Base-by-base conservation (phyloP, 176 grass and related monocot genomes). In the Oryza rufipogon region DNA sequence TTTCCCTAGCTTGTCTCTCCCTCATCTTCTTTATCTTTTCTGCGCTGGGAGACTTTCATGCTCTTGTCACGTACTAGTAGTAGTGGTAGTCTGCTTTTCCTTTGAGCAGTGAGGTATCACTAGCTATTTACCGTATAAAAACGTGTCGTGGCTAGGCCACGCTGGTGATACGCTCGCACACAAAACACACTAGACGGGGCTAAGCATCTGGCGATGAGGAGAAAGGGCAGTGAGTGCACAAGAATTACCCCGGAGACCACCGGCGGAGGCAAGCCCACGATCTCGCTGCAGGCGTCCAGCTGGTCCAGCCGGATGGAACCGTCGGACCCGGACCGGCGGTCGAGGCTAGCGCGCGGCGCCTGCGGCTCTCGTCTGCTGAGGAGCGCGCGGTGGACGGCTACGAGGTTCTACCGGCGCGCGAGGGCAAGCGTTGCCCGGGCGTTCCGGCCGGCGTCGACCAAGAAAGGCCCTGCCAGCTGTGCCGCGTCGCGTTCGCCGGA, bases 221-320 rank as follows among this genome's bases (percentile, higher is more conserved):
- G 90, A 80, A 97, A 85, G 44, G 69, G 82, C 4, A 90, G 77
- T 41, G 85, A 83, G 33, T 91, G 79, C 1, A 84, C 81, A 19
- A 90, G 89, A 33, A 94, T 92, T 51, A 92, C 82, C 87, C 87
- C 91, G 0, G 94, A 93, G 87, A 66, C 38, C 74, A 71, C n/a
- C 51, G 86, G 71, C 72, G 84, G 71, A 73, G 84, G 71, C 77
- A 92, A 80, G 71, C 80, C 77, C 5, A 78, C 88, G 84, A 80
- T 74, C 60, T 76, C 81, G 42, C 69, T 82, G 20, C 63, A 67
- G 45, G 56, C 81, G 0, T 79, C 79, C 71, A 84, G 88, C 28
- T 28, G 28, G 49, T 74, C 78, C 68, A 67, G 45, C 72, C 46
- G 34, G 84, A 82, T 58, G 63, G 54, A 73, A 54, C 20, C 64